Conservation (phyloP, 2,329 filamentous ascomycete species). For the Pestalotiopsis fici region DNA sequence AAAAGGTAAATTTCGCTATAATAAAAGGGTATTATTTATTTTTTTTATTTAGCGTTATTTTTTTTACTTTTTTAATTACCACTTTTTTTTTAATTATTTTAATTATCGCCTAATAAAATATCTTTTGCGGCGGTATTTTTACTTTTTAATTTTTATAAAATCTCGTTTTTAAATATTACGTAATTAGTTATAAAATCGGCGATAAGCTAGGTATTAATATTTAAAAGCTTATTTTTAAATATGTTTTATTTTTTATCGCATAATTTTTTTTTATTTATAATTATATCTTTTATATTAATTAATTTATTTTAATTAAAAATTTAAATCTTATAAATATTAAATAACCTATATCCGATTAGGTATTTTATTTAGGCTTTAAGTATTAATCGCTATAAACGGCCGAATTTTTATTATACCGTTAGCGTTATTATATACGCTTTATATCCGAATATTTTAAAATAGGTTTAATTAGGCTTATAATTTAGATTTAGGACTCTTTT, state of each 20-base stretch:
- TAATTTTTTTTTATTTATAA: neutral
- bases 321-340: neutral
- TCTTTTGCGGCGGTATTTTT: no score
- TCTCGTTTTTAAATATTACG: no score
- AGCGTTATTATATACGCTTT: neutral
- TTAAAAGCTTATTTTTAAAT: neutral
- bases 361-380: neutral
- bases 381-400: neutral
- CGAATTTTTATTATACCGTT: neutral
- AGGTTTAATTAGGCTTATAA: neutral
- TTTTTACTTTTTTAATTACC: no score
- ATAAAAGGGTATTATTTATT: no score
- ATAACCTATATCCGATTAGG: neutral
- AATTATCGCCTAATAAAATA: no score
- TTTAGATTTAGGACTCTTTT: no score
- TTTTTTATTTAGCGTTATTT: no score
- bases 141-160: no score
- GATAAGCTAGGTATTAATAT: neutral
- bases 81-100: no score
- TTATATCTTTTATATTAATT: neutral
- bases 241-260: neutral
- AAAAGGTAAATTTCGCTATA: no score
- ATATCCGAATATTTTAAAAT: neutral
- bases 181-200: neutral
- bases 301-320: neutral